Percentiles rank a stretch among this genome's conserved stretches.
phyloP scores from a whole-genome alignment of 139 green algal species.

The Zygnema circumcarinatum region DNA sequence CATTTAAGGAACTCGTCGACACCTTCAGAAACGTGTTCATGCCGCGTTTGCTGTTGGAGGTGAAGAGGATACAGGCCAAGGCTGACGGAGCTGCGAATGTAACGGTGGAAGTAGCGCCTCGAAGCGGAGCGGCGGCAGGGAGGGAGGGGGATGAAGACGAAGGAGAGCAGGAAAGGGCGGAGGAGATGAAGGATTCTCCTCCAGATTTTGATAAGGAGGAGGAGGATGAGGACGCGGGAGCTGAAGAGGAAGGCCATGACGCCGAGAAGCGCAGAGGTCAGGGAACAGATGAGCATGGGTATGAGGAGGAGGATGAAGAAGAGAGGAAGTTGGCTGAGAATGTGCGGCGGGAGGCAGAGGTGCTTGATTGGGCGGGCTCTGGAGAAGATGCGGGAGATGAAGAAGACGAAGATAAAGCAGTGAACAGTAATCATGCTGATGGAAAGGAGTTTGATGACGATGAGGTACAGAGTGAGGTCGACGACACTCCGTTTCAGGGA shows the following conservation, averaged over 20 bases:
- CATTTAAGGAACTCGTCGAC: conserved; percentile 72
- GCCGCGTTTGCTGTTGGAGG: conserved; percentile 61
- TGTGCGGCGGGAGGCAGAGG: background rate
- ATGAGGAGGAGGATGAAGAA: conserved; percentile 41
- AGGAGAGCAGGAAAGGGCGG: background rate
- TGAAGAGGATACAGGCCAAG: conserved; percentile 65
- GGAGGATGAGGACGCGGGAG: conserved; percentile 54
- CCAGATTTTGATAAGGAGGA: conserved; percentile 53
- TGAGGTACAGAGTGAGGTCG: background rate
- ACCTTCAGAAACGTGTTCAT: conserved; percentile 75
- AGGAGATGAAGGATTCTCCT: background rate
- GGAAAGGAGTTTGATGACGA: conserved; percentile 19
- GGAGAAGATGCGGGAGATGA: conserved; percentile 10
- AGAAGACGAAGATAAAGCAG: conserved; percentile 18
- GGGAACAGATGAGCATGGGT: conserved; percentile 10
- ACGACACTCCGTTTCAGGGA: background rate
- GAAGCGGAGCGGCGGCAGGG: conserved; percentile 22
- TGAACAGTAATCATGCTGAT: background rate
- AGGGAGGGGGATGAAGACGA: conserved; percentile 16
- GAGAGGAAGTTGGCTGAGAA: conserved; percentile 22
- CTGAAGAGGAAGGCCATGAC: conserved; percentile 51
- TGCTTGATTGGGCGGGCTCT: background rate
- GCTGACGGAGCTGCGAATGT: conserved; percentile 30
- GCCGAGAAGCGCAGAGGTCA: conserved; percentile 16
- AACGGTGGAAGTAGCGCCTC: conserved; percentile 7